These are phyloP conservation scores for Pseudogymnoascus sp. DNA, from an alignment of 2,329 filamentous ascomycete genomes.

Conservation along the genomic window DNA sequence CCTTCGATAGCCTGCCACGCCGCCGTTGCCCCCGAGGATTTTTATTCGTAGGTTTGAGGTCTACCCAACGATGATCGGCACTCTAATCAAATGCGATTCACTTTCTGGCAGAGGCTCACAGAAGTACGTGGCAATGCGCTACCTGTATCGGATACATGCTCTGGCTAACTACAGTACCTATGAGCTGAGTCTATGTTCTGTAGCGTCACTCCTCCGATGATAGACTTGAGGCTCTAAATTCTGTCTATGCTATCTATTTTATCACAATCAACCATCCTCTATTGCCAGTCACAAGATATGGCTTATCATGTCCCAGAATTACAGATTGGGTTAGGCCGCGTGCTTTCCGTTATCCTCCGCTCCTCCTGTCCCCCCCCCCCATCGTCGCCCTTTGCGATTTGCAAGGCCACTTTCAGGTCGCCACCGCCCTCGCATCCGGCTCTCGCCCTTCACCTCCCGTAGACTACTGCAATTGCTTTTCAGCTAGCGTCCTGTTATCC, in stretches of 20 bases:
- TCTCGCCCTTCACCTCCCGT: not conserved
- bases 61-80: not conserved
- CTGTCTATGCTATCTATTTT: constrained; percentile 3
- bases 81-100: not conserved
- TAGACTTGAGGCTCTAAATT: constrained; percentile 1
- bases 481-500: not conserved
- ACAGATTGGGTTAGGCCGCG: not conserved
- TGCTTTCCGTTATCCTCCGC: not conserved
- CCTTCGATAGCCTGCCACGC: not conserved
- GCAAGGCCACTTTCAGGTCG: not conserved
- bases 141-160: not conserved
- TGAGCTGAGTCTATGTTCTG: not conserved
- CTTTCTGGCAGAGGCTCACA: not conserved
- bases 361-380: too few species aligned
- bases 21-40: not conserved
- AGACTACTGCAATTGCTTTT: not conserved
- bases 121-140: not conserved
- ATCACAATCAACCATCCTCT: not conserved
- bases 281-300: not conserved
- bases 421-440: not conserved
- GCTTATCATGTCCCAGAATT: not conserved
- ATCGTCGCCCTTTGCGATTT: not conserved
- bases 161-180: not conserved
- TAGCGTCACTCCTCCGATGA: not conserved
- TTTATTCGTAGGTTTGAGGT: not conserved